Base-by-base conservation (phyloP, 352 stramenopile species). In the Phytophthora kernoviae region DNA sequence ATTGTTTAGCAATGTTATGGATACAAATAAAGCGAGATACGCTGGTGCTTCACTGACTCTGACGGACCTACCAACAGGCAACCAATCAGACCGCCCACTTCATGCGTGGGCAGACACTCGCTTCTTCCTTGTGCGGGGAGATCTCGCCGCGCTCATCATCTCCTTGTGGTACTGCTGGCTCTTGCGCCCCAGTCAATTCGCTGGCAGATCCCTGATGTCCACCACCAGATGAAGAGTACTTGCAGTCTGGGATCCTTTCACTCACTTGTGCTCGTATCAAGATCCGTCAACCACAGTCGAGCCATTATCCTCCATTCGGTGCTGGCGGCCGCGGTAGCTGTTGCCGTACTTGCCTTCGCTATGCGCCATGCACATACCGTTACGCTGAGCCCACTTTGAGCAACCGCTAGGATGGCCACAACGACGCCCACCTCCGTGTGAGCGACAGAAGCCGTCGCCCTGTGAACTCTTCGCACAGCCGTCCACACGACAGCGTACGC, bases 341-440 rank as follows among this genome's bases (percentile, higher is more conserved):
- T 90, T 91, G 24, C 84, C 84, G 39, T 94, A 94, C 44, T 84
- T 86, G 18, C 84, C 84, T 53, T 93, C 84, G 41, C 82, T 91
- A 54, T 93, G 84, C 1, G 80, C 83, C 84, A 93, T 93, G 72
- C 84, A 93, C 80, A 91, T 91, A 15, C 84, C 84, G 41, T 93
- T 93, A 17, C 84, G 80, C 62, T 93, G 84, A 2, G 84, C 84
- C 84, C 84, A 93, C 58, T 93, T 93, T 17, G 72, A 81, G 62
- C 84, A 93, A 3, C 84, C 84, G 24, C 67, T 82, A 5, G 79
- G 52, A 68, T 93, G 84, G 39, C 84, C 84, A 42, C 84, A 93
- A 32, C 84, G 84, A 9, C 81, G 68, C 33, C 84, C 84, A 6
- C 84, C 84, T 47, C 85, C 85, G 39, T 94, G 85, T 7, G 81